These are phyloP conservation scores for Pleodorina starrii DNA, from an alignment of 139 green algal genomes.

Conservation along the genomic window DNA sequence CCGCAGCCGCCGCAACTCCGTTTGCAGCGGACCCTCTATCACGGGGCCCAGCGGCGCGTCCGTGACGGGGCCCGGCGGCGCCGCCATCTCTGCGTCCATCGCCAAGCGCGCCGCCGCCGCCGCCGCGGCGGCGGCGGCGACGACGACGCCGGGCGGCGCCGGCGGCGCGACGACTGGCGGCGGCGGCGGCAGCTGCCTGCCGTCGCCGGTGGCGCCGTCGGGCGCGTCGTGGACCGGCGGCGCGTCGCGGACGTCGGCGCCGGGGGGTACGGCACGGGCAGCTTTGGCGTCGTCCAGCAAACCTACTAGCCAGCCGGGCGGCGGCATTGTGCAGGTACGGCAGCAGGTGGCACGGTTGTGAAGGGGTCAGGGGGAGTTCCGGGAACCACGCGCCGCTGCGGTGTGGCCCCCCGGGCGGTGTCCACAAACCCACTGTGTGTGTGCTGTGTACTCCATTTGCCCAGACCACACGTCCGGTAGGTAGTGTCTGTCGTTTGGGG, in stretches of 20 bases:
- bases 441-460: no score
- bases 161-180: no score
- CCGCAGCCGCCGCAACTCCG: background rate
- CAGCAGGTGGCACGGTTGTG: background rate
- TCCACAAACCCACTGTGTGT: no score
- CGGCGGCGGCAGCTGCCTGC: background rate
- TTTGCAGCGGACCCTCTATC: background rate
- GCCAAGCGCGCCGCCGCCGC: conserved; percentile 8
- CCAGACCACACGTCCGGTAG: no score
- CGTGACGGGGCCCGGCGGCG: conserved; percentile 1
- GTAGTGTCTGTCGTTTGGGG: no score
- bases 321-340: background rate
- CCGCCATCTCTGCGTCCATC: background rate
- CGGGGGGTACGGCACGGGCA: background rate
- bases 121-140: background rate
- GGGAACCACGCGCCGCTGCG: no score
- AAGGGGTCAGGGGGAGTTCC: no score
- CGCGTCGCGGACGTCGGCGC: background rate
- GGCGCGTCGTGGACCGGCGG: background rate
- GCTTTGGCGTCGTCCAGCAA: no score
- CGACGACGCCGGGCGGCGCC: background rate
- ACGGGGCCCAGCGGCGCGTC: background rate
- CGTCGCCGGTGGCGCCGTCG: background rate
- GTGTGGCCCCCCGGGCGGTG: no score
- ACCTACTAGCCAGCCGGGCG: background rate